A percentile compares a stretch with the other conserved stretches of the same genome.
Evolutionary conservation across 306 rosid species (phyloP).

Genomic region (Canavalia gladiata): DNA sequence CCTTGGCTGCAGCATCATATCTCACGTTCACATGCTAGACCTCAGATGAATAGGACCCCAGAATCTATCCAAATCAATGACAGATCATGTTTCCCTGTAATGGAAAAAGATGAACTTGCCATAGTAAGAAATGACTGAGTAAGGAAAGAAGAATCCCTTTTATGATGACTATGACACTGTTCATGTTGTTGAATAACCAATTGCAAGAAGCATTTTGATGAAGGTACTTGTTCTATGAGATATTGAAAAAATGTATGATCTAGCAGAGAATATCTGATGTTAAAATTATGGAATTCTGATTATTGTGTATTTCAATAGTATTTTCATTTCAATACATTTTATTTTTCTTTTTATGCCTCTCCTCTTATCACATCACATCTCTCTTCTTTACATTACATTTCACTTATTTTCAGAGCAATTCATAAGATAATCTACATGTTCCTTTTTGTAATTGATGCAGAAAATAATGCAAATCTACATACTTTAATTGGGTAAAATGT

Average conservation of each 20-base stretch:
- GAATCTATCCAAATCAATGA: constrained; percentile 11
- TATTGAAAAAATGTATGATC: background rate
- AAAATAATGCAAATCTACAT: constrained; percentile 7
- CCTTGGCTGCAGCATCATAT: constrained; percentile 61
- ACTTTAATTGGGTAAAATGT: background rate
- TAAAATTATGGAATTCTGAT: background rate
- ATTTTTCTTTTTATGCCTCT: no score
- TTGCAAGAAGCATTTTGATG: constrained; percentile 8
- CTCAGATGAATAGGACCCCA: constrained; percentile 43
- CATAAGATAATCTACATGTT: background rate
- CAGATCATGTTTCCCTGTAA: constrained; percentile 34
- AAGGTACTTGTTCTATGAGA: background rate
- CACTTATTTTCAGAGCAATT: background rate
- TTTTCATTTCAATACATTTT: no score
- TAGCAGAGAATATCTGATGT: background rate
- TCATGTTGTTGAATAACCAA: background rate
- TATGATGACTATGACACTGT: background rate
- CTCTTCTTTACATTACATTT: no score
- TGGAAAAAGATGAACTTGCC: background rate
- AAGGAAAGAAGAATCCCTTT: background rate
- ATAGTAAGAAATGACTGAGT: background rate
- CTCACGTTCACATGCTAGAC: constrained; percentile 56
- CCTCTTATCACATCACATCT: no score
- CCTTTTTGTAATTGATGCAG: background rate
- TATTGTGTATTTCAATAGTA: no score